phyloP scores from a whole-genome alignment of 495 filamentous ascomycete species.

The Penicillium goetzii region DNA sequence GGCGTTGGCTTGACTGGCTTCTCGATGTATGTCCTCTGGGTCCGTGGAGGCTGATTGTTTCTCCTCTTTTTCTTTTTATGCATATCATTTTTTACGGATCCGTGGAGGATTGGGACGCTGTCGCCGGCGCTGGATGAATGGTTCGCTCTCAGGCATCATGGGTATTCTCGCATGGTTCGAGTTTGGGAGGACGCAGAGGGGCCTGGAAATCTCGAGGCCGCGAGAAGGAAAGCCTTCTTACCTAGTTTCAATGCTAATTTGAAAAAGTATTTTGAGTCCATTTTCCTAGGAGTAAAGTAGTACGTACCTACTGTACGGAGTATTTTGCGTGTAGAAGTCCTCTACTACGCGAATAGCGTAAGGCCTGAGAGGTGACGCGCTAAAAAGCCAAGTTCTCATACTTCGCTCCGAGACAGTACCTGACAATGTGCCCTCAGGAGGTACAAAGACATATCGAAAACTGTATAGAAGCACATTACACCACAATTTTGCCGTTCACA shows the following conservation, averaged over 20 bases:
- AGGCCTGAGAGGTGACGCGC: too few relatives aligned
- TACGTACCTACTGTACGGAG: too few relatives aligned
- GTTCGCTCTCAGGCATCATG: slow-evolving; percentile 32
- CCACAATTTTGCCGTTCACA: too few relatives aligned
- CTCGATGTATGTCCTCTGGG: slow-evolving; percentile 41
- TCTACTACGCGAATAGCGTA: too few relatives aligned
- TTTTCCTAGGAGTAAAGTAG: background rate
- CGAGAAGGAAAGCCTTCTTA: slow-evolving; percentile 36
- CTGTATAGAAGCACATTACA: too few relatives aligned
- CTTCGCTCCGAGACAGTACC: too few relatives aligned
- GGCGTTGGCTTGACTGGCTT: slow-evolving; percentile 55
- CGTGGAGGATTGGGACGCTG: slow-evolving; percentile 45
- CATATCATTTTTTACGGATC: slow-evolving; percentile 46
- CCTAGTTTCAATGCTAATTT: slow-evolving; percentile 34
- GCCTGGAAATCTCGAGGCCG: slow-evolving; percentile 21
- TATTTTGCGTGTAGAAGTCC: background rate
- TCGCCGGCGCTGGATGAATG: slow-evolving; percentile 41
- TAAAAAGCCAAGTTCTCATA: too few relatives aligned
- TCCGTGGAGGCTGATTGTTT: slow-evolving; percentile 43
- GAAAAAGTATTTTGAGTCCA: slow-evolving; percentile 26
- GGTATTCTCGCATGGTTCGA: slow-evolving; percentile 23
- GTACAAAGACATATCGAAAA: too few relatives aligned
- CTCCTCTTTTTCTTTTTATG: slow-evolving; percentile 36
- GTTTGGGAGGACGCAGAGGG: slow-evolving; percentile 23
- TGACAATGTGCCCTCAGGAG: too few relatives aligned